Percentiles rank a stretch among this genome's conserved stretches.
These are phyloP conservation scores for Fusarium algeriense DNA, from an alignment of 2,329 filamentous ascomycete genomes.

Conservation along the genomic window DNA sequence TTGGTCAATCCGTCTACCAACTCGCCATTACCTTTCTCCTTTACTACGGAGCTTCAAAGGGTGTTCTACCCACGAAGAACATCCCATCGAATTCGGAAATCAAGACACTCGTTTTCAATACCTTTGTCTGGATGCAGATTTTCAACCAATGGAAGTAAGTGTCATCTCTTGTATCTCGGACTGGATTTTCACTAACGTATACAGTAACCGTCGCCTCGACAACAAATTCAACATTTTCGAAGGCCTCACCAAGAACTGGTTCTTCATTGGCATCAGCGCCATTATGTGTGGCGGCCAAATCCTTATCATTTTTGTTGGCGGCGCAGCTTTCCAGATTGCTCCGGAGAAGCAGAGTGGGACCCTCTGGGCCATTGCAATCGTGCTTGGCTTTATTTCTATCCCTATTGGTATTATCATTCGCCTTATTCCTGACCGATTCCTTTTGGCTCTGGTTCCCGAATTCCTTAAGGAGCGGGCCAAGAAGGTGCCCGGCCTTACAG, in stretches of 20 bases:
- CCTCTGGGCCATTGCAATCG: conserved; percentile 89
- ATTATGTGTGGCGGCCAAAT: conserved; percentile 92
- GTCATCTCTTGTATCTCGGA: background rate
- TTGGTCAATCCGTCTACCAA: conserved; percentile 92
- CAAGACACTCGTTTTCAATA: conserved; percentile 92
- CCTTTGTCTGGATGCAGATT: conserved; percentile 99
- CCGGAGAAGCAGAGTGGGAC: conserved; percentile 70
- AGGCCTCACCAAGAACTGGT: conserved; percentile 84
- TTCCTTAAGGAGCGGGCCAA: conserved; percentile 63
- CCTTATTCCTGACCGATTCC: conserved; percentile 79
- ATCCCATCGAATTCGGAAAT: conserved; percentile 61
- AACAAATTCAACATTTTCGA: conserved; percentile 98
- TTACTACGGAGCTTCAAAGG: conserved; percentile 75
- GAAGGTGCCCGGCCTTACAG: conserved; percentile 66
- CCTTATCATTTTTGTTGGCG: conserved; percentile 90
- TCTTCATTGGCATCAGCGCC: conserved; percentile 87
- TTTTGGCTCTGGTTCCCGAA: conserved; percentile 65
- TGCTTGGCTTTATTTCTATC: conserved; percentile 86
- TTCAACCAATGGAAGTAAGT: conserved; percentile 97
- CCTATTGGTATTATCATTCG: conserved; percentile 86
- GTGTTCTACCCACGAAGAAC: conserved; percentile 60
- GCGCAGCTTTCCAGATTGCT: conserved; percentile 81
- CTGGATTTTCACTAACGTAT: conserved; percentile 27
- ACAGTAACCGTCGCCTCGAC: conserved; percentile 87
- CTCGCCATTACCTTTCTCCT: conserved; percentile 83